Evolutionary conservation across 768 basidiomycete genomes (phyloP).

Genomic region (Boletus barrowsii): DNA sequence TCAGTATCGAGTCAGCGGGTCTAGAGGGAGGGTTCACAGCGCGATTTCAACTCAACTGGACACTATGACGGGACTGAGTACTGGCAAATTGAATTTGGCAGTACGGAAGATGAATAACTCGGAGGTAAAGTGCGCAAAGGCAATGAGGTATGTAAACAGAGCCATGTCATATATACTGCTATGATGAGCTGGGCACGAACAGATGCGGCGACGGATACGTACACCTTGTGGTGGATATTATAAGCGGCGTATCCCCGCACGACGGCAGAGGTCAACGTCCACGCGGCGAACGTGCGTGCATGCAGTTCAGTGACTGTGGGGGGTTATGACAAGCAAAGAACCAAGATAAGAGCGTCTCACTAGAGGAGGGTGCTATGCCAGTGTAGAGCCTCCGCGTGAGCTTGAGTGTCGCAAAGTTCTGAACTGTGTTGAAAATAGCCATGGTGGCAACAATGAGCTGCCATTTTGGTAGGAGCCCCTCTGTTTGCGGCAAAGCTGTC

Average conservation of each 20-base stretch:
- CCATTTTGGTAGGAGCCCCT: conserved; percentile 83
- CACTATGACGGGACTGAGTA: conserved; percentile 76
- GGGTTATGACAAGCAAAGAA: neutral
- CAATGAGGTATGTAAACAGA: conserved; percentile 83
- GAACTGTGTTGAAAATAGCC: conserved; percentile 81
- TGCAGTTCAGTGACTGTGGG: conserved; percentile 78
- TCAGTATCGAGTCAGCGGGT: conserved; percentile 11
- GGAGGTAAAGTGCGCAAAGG: conserved; percentile 83
- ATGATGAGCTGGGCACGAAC: conserved; percentile 8
- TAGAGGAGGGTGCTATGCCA: conserved; percentile 36
- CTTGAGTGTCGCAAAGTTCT: conserved; percentile 76
- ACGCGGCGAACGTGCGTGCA: conserved; percentile 84
- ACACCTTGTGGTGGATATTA: conserved; percentile 81
- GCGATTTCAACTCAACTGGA: conserved; percentile 56
- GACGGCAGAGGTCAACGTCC: conserved; percentile 85
- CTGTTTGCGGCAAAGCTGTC: conserved; percentile 59
- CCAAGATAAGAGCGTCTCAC: conserved; percentile 23
- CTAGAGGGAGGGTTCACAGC: conserved; percentile 29
- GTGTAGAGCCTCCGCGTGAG: conserved; percentile 78
- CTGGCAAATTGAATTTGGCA: conserved; percentile 55
- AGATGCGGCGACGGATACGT: conserved; percentile 24
- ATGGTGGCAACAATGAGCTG: conserved; percentile 75
- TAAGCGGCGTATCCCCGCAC: conserved; percentile 89
- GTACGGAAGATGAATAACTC: conserved; percentile 84
- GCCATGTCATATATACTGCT: conserved; percentile 86